Conservation (phyloP, 2,329 filamentous ascomycete species). For the Esteya vermicola region DNA sequence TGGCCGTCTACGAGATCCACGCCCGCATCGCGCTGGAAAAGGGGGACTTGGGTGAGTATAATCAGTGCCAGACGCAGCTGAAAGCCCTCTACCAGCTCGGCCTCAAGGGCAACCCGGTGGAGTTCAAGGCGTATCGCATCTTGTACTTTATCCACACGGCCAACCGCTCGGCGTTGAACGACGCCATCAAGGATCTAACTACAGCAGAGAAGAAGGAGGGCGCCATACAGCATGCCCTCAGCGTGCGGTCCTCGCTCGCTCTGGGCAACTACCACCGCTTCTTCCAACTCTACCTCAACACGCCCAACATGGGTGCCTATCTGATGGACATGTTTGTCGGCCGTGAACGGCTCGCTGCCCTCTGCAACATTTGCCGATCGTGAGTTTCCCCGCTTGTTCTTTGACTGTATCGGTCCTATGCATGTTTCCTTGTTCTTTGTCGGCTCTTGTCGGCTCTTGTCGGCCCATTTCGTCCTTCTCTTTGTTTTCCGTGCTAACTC, state of each 20-base stretch:
- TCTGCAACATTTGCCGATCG: conserved; percentile 91
- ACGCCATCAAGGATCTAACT: conserved; percentile 97
- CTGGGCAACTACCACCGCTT: conserved; percentile 96
- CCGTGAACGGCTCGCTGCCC: conserved; percentile 77
- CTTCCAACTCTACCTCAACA: conserved; percentile 88
- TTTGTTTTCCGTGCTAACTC: conserved; percentile 1
- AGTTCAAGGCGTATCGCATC: conserved; percentile 99
- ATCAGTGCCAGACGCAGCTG: conserved; percentile 98
- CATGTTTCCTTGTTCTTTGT: neutral
- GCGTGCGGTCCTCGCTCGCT: conserved; percentile 81
- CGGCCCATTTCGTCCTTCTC: no score
- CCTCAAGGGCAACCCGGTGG: conserved; percentile 76
- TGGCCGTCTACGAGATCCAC: conserved; percentile 93
- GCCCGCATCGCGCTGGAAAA: conserved; percentile 95
- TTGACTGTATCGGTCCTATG: neutral
- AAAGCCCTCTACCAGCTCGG: conserved; percentile 79
- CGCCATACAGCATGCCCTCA: conserved; percentile 79
- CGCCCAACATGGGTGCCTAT: conserved; percentile 94
- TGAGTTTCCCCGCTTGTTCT: conserved; percentile 38
- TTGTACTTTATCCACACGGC: conserved; percentile 98
- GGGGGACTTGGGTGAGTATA: conserved; percentile 99
- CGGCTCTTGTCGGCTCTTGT: no score
- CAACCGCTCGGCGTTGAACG: conserved; percentile 96
- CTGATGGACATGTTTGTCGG: conserved; percentile 99
- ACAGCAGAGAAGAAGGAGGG: conserved; percentile 79